Conservation (phyloP, 305 asterid genomes). For the Lippia alba region DNA sequence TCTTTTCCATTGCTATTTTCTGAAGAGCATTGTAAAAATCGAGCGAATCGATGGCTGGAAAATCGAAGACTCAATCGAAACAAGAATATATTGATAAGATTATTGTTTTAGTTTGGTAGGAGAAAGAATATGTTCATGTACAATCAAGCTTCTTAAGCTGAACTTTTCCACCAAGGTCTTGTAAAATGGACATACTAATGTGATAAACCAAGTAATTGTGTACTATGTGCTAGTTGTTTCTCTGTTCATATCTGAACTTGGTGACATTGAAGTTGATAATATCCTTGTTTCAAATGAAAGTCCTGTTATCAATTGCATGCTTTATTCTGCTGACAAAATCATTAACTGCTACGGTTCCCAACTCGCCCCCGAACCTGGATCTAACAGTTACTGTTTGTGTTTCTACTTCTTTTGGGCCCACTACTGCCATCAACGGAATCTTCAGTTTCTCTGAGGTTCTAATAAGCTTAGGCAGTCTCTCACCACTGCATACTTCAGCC, state of each 20-base stretch:
- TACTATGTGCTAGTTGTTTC: not conserved
- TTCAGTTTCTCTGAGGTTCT: constrained; percentile 86
- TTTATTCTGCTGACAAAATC: constrained; percentile 60
- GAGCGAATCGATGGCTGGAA: too few species aligned
- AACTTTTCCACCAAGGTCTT: not conserved
- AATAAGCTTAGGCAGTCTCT: constrained; percentile 82
- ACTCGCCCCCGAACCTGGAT: constrained; percentile 81
- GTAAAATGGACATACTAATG: not conserved
- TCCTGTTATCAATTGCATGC: constrained; percentile 62
- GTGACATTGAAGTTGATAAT: not conserved
- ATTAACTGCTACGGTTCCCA: constrained; percentile 77
- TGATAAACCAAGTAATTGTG: not conserved
- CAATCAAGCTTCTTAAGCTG: not conserved
- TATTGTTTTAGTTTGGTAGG: not conserved
- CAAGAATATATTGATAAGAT: not conserved
- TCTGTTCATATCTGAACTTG: not conserved
- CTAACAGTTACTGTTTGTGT: constrained; percentile 70
- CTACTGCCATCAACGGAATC: constrained; percentile 90
- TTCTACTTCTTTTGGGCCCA: constrained; percentile 84
- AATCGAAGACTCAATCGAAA: not conserved
- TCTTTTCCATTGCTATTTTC: not conserved
- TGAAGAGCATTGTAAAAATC: not conserved
- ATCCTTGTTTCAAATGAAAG: constrained; percentile 43
- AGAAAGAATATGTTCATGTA: not conserved
- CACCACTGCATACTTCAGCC: constrained; percentile 76